These are phyloP conservation scores for Symbiotaphrina buchneri DNA, from an alignment of 495 filamentous ascomycete genomes.

Conservation along the genomic window DNA sequence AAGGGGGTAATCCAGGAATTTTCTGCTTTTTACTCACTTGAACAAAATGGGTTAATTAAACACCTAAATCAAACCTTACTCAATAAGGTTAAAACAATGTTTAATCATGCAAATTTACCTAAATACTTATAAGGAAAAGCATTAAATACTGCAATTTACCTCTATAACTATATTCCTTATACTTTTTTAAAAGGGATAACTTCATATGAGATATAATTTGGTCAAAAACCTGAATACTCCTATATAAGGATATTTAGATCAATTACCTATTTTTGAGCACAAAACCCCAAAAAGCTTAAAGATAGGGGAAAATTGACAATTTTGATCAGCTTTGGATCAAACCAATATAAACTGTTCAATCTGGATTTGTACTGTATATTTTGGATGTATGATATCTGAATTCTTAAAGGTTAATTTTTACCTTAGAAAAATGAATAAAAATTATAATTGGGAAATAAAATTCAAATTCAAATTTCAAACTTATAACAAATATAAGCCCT, in stretches of 20 bases:
- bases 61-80: constrained; percentile 1
- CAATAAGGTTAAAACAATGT: neutral
- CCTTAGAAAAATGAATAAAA: too few species aligned
- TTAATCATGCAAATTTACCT: neutral
- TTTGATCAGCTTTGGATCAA: too few species aligned
- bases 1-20: constrained; percentile 2
- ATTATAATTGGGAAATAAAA: too few species aligned
- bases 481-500: too few species aligned
- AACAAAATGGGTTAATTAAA: constrained; percentile 3
- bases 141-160: constrained; percentile 1
- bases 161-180: constrained; percentile 2
- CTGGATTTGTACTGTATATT: too few species aligned
- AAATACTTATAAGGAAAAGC: constrained; percentile 2
- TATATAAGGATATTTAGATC: constrained; percentile 5
- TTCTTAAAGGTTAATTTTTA: too few species aligned
- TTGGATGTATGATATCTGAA: too few species aligned
- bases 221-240: constrained; percentile 4
- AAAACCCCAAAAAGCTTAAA: constrained; percentile 1
- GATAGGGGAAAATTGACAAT: too few species aligned
- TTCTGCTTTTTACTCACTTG: constrained; percentile 1
- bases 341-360: too few species aligned
- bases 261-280: neutral
- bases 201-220: constrained; percentile 5
- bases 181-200: constrained; percentile 1
- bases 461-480: too few species aligned